Base-by-base conservation (phyloP, 2,329 filamentous ascomycete genomes). In the Aspergillus uvarum region DNA sequence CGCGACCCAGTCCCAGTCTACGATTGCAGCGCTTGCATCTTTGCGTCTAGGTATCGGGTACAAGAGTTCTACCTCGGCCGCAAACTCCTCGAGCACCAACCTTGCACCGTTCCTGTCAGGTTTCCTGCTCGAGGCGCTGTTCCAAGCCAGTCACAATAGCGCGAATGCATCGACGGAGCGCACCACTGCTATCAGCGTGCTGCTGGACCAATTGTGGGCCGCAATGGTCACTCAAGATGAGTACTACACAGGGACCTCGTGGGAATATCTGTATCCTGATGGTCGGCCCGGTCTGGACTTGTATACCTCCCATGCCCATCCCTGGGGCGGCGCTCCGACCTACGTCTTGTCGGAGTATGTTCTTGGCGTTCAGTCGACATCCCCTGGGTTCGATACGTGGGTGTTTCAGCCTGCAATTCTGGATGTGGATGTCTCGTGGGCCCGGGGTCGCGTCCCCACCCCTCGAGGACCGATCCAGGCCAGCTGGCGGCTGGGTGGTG, bases 71-170 rank as follows among this genome's bases (percentile, higher is more conserved):
- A 58, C 59, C 8, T 68, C 66, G 7, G 60, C 55, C 21, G 64
- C 68, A 7, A 59, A 53, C 19, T 53, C 63, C 16, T 54, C 65
- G 1, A 59, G 63, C 11, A 69, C 64, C 1, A 59, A 67, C 1
- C 75, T 80, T 35, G 80, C 79, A 3, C 79, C 82, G 11, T 82
- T 81, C 64, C 82, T 78, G 24, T 77, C 73, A 12, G 77, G 78
- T 2, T 80, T 81, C 61, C 67, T 81, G 2, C 72, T 82, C 4
- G 66, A 74, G 47, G 73, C 77, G 0, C 64, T 80, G 0, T 70
- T 77, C 52, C 47, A 56, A 26, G 44, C 35, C 12, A 55, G 58
- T 49, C 52, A 38, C 32, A 24, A 49, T 10, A 47, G 32, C 21
- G 12, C 38, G 8, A 29, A 16, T 6, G 54, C 65, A 24, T 68